phyloP scores from a whole-genome alignment of 176 grass and related monocot species.

The Phoenix dactylifera region DNA sequence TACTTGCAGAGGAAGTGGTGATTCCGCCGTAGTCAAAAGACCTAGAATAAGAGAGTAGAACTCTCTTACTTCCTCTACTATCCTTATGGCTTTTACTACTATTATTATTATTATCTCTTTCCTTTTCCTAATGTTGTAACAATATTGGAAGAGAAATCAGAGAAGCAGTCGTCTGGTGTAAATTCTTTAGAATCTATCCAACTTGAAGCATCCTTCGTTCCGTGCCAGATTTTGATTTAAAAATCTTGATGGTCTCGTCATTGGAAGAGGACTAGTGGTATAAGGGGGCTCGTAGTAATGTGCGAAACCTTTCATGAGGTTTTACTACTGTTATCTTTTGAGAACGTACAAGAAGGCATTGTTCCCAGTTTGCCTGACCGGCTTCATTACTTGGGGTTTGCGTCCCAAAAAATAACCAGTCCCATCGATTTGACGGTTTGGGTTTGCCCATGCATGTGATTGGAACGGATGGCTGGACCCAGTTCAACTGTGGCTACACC shows the following conservation, averaged over 20 bases:
- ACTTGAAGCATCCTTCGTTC: not conserved
- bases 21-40: slow-evolving; percentile 1
- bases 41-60: slow-evolving; percentile 20
- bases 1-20: slow-evolving; percentile 61
- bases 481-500: not conserved
- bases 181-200: slow-evolving; percentile 13
- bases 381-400: too few relatives aligned
- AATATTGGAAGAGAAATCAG: slow-evolving; percentile 22
- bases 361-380: too few relatives aligned
- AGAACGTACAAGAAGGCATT: too few relatives aligned
- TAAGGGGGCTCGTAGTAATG: too few relatives aligned
- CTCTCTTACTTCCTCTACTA: slow-evolving; percentile 12
- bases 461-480: not conserved
- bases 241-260: too few relatives aligned
- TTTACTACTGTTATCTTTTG: not conserved
- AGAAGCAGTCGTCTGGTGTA: slow-evolving; percentile 4
- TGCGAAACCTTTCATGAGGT: not conserved
- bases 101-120: too few relatives aligned
- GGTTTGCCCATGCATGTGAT: not conserved
- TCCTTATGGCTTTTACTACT: not conserved
- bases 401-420: too few relatives aligned
- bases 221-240: slow-evolving; percentile 1
- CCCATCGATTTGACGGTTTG: not conserved
- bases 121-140: slow-evolving; percentile 11
- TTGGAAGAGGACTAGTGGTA: too few relatives aligned